phyloP scores from a whole-genome alignment of 2,329 filamentous ascomycete species.

The Cladosporium oxysporum region DNA sequence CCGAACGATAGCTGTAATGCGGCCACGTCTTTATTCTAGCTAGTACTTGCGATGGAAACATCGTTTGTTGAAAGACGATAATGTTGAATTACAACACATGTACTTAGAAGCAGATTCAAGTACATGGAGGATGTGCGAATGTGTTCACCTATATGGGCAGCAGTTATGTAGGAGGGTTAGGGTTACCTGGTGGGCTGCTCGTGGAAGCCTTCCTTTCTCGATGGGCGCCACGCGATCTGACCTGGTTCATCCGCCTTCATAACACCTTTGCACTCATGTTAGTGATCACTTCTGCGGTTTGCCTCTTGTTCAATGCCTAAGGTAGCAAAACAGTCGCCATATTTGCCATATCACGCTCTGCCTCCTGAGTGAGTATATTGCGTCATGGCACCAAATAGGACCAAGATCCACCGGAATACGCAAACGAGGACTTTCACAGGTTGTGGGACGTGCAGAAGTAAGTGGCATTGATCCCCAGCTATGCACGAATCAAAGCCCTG shows the following conservation, averaged over 20 bases:
- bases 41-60: neutral
- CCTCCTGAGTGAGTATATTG: neutral
- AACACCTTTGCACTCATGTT: neutral
- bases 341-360: neutral
- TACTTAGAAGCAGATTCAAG: no score
- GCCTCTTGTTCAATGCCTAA: neutral
- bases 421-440: constrained; percentile 8
- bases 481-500: neutral
- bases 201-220: neutral
- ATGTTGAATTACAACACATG: neutral
- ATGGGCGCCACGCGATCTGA: neutral
- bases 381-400: neutral
- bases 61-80: neutral
- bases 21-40: neutral
- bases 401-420: constrained; percentile 4
- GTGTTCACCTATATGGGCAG: no score
- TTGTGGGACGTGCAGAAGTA: constrained; percentile 12
- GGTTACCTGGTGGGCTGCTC: neutral
- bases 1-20: neutral
- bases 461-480: neutral
- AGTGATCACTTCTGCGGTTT: neutral
- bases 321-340: neutral
- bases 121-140: no score
- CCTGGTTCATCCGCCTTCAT: neutral
- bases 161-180: neutral